Percentiles rank a stretch among this genome's conserved stretches.
These are phyloP conservation scores for Mycena crocata DNA, from an alignment of 768 basidiomycete species.

Conservation along the genomic window DNA sequence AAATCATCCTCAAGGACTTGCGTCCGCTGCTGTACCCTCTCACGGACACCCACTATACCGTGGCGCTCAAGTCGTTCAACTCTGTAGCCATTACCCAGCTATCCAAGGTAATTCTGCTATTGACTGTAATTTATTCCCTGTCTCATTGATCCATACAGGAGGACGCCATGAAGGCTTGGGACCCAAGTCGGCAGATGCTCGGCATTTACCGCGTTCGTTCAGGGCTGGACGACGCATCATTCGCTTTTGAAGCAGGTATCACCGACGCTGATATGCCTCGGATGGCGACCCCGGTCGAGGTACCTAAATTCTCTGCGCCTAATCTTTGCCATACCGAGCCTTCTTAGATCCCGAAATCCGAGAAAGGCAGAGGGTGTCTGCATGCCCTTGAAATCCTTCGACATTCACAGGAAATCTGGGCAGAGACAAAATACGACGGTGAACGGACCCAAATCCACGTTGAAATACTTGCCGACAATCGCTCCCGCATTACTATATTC, in stretches of 20 bases:
- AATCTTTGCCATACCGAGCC: slow-evolving; percentile 3
- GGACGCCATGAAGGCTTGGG: slow-evolving; percentile 81
- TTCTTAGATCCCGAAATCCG: slow-evolving; percentile 83
- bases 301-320: slow-evolving; percentile 38
- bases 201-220: slow-evolving; percentile 66
- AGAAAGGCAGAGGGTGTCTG: slow-evolving; percentile 73
- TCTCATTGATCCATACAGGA: slow-evolving; percentile 35
- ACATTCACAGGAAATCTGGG: slow-evolving; percentile 68
- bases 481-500: slow-evolving; percentile 75
- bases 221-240: slow-evolving; percentile 67
- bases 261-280: slow-evolving; percentile 49
- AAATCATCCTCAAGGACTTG: slow-evolving; percentile 91
- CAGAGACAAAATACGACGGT: slow-evolving; percentile 95
- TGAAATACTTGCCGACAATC: slow-evolving; percentile 52
- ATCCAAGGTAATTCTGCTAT: slow-evolving; percentile 45
- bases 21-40: slow-evolving; percentile 83
- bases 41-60: slow-evolving; percentile 59
- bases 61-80: slow-evolving; percentile 67
- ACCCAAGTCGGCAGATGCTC: slow-evolving; percentile 65
- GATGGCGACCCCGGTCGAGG: slow-evolving; percentile 74
- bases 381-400: slow-evolving; percentile 64
- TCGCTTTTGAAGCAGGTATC: slow-evolving; percentile 51
- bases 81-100: slow-evolving; percentile 66
- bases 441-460: slow-evolving; percentile 96
- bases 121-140: not conserved